phyloP scores from a whole-genome alignment of 495 filamentous ascomycete genomes.

The Neurospora hispaniola region DNA sequence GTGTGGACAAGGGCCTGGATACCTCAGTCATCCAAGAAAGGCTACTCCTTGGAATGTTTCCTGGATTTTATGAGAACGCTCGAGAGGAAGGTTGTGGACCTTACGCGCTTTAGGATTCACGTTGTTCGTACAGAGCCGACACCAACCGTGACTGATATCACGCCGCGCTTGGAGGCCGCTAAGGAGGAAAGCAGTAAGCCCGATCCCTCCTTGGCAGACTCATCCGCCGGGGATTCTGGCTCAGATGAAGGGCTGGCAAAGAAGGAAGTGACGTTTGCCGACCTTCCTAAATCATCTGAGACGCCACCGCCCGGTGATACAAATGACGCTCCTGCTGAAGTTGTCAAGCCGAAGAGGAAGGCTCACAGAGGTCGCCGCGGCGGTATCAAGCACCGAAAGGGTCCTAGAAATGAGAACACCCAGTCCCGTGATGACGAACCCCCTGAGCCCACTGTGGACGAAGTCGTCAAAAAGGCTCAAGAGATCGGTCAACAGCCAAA shows the following conservation, averaged over 20 bases:
- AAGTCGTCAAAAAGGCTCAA: slow-evolving; percentile 34
- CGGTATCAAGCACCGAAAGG: slow-evolving; percentile 62
- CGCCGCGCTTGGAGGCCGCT: not conserved
- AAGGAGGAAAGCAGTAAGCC: not conserved
- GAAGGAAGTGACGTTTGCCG: slow-evolving; percentile 6
- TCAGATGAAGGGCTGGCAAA: not conserved
- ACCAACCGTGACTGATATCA: not conserved
- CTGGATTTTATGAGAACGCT: not conserved
- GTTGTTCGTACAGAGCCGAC: not conserved
- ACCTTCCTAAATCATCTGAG: not conserved
- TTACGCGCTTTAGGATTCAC: not conserved
- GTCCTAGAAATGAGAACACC: slow-evolving; percentile 23
- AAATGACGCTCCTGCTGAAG: slow-evolving; percentile 24
- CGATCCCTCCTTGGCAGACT: not conserved
- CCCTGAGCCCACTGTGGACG: slow-evolving; percentile 29
- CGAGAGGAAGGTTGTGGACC: not conserved
- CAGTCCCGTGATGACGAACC: slow-evolving; percentile 32
- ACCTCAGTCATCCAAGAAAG: not conserved
- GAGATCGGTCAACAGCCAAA: slow-evolving; percentile 35
- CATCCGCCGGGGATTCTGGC: not conserved
- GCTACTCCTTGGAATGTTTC: not conserved
- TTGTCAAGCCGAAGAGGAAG: slow-evolving; percentile 60
- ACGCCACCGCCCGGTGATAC: slow-evolving; percentile 16
- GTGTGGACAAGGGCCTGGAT: not conserved
- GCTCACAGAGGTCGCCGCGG: slow-evolving; percentile 72